Evolutionary conservation across 768 basidiomycete genomes (phyloP), one percentile per base, ranked within the genome.

Genomic region (Chalciporus sphaerocephalus): DNA sequence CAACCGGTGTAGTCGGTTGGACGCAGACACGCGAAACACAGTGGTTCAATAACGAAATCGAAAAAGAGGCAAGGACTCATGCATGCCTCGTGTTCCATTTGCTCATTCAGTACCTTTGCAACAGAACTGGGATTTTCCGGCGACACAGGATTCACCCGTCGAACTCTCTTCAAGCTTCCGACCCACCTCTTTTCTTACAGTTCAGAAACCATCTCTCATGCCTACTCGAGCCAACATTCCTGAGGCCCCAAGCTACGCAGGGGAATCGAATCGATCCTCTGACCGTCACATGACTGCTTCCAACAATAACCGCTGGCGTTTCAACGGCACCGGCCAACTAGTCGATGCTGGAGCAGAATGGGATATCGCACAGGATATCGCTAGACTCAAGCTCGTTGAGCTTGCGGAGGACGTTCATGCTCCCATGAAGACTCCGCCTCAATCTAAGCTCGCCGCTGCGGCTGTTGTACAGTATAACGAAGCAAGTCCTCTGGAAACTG

Each of bases 331-430:
- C 44, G 85, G 81, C 53, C 83, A 83, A 54, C 69, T 84, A 47
- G 72, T 69, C 25, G 81, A 86, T 61, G 65, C 75, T 22, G 75
- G 76, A 15, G 67, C 75, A 42, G 76, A 79, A 38, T 89, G 87
- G 87, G 81, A 83, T 43, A 73, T 89, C 47, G 72, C 84, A 32
- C 82, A 87, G 59, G 82, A 83, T 51, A 79, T 90, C 42, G 81
- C 79, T 53, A 79, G 83, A 63, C 68, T 89, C 52, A 83, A 84
- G 58, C 81, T 90, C 45, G 73, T 71, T 53, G 81, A 82, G 33
- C 56, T 62, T 40, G 61, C 65, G 43, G 80, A 81, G 44, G 77
- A 80, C 27, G 70, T 74, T 47, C 71, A 66, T 40, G 58, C 62
- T 16, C 72, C 78, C 52, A 72, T 85, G 59, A 80, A 74, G 49